Evolutionary conservation across 2,329 filamentous ascomycete genomes (phyloP).

Genomic region (Phoma sp.): DNA sequence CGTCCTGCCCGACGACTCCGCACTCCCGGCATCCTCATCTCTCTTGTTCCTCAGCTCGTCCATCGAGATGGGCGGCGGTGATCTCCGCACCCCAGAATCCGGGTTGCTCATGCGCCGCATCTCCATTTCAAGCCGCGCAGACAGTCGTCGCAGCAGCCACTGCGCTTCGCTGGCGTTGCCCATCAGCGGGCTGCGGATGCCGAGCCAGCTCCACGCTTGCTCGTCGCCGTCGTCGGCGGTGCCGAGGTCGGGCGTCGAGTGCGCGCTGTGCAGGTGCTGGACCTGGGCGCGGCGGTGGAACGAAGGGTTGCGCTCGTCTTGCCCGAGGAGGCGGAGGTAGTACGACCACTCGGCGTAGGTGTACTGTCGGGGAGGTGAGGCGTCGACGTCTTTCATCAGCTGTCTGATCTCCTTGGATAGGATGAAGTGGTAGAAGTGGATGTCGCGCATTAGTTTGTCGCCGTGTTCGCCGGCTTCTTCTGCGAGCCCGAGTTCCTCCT

Average conservation of each 20-base stretch:
- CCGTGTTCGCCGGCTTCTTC: slow-evolving; percentile 50
- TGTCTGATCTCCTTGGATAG: slow-evolving; percentile 53
- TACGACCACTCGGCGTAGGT: slow-evolving; percentile 50
- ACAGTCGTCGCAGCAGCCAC: slow-evolving; percentile 74
- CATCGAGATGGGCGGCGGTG: slow-evolving; percentile 46
- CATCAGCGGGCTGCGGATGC: slow-evolving; percentile 72
- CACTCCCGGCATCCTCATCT: slow-evolving; percentile 4
- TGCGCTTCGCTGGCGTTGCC: slow-evolving; percentile 71
- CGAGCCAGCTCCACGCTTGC: slow-evolving; percentile 80
- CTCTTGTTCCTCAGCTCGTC: slow-evolving; percentile 23
- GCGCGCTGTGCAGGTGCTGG: slow-evolving; percentile 24
- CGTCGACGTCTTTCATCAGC: slow-evolving; percentile 52
- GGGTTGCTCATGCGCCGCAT: slow-evolving; percentile 40
- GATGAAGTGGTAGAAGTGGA: slow-evolving; percentile 59
- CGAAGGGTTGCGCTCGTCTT: slow-evolving; percentile 49
- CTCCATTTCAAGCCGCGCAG: slow-evolving; percentile 58
- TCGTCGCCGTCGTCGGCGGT: slow-evolving; percentile 39
- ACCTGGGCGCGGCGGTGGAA: slow-evolving; percentile 43
- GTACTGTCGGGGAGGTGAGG: slow-evolving; percentile 49
- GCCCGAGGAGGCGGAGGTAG: slow-evolving; percentile 46
- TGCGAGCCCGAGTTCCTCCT: slow-evolving; percentile 51
- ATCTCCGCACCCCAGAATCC: slow-evolving; percentile 20
- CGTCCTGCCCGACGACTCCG: slow-evolving; percentile 15
- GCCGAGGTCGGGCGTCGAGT: slow-evolving; percentile 39
- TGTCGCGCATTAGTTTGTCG: slow-evolving; percentile 54